Conservation (phyloP, 352 stramenopile species). For the Phytophthora fragariaefolia region DNA sequence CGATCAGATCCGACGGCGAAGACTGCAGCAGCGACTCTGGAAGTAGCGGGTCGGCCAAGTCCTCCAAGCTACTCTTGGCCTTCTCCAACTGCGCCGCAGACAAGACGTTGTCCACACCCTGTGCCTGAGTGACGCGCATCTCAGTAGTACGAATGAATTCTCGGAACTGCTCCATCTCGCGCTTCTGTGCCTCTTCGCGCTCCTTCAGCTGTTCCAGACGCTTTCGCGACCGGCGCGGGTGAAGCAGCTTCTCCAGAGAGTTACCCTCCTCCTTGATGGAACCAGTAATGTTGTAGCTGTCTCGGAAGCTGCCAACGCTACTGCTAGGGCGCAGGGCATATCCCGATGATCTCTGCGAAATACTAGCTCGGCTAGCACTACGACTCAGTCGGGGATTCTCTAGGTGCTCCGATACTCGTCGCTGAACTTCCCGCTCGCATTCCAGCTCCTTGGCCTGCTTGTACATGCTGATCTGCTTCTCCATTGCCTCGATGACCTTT, state of each 20-base stretch:
- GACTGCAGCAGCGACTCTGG: constrained; percentile 58
- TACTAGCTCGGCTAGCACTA: constrained; percentile 26
- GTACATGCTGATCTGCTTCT: constrained; percentile 89
- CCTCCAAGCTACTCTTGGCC: constrained; percentile 42
- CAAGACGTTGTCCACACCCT: constrained; percentile 27
- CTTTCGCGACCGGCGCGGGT: constrained; percentile 70
- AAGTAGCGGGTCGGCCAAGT: constrained; percentile 60
- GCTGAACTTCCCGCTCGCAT: constrained; percentile 79
- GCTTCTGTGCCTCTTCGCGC: constrained; percentile 77
- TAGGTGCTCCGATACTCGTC: constrained; percentile 60
- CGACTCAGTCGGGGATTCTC: constrained; percentile 34
- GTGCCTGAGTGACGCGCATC: constrained; percentile 33
- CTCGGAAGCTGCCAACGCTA: constrained; percentile 39
- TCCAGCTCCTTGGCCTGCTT: constrained; percentile 86
- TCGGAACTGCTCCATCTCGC: constrained; percentile 89
- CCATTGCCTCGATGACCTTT: constrained; percentile 76
- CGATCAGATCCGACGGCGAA: constrained; percentile 64
- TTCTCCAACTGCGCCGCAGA: constrained; percentile 30
- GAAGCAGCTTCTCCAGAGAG: constrained; percentile 79
- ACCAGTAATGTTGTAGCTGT: constrained; percentile 42
- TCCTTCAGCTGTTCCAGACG: constrained; percentile 71
- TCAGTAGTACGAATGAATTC: constrained; percentile 83
- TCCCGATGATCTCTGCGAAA: constrained; percentile 22
- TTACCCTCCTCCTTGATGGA: constrained; percentile 55
- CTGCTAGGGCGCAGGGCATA: constrained; percentile 27